Percentiles rank a stretch among this genome's conserved stretches.
Evolutionary conservation across 768 basidiomycete species (phyloP).

Genomic region (Hortiboletus flavorubellus): DNA sequence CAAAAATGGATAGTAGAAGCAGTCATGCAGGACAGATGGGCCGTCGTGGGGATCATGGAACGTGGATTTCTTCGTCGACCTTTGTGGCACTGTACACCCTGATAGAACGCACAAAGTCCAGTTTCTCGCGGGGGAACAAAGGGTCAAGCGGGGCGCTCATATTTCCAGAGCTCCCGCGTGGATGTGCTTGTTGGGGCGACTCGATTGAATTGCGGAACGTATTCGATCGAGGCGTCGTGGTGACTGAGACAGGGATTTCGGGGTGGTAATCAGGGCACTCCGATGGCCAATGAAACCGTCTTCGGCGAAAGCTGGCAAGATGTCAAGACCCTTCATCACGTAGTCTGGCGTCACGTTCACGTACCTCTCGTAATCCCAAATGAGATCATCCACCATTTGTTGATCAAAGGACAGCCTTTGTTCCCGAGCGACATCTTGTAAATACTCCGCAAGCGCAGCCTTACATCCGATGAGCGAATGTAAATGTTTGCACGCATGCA

Average conservation of each 20-base stretch:
- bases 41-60: slow-evolving; percentile 12
- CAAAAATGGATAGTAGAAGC: background rate
- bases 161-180: slow-evolving; percentile 7
- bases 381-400: slow-evolving; percentile 22
- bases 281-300: slow-evolving; percentile 66
- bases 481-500: slow-evolving; percentile 70
- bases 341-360: background rate
- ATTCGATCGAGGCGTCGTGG: slow-evolving; percentile 22
- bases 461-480: slow-evolving; percentile 63
- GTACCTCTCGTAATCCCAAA: slow-evolving; percentile 39
- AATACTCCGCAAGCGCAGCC: slow-evolving; percentile 50
- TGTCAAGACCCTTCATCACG: slow-evolving; percentile 7
- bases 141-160: slow-evolving; percentile 21
- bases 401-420: slow-evolving; percentile 21
- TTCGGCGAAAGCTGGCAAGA: slow-evolving; percentile 55
- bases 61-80: slow-evolving; percentile 27
- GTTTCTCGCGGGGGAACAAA: slow-evolving; percentile 35
- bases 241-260: slow-evolving; percentile 20
- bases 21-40: background rate
- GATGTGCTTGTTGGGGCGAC: slow-evolving; percentile 3
- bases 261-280: slow-evolving; percentile 36
- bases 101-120: slow-evolving; percentile 50
- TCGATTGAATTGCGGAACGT: slow-evolving; percentile 21
- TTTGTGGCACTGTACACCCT: slow-evolving; percentile 53
- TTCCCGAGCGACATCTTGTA: slow-evolving; percentile 34